phyloP scores from a whole-genome alignment of 495 filamentous ascomycete species.

The Podospora australis region DNA sequence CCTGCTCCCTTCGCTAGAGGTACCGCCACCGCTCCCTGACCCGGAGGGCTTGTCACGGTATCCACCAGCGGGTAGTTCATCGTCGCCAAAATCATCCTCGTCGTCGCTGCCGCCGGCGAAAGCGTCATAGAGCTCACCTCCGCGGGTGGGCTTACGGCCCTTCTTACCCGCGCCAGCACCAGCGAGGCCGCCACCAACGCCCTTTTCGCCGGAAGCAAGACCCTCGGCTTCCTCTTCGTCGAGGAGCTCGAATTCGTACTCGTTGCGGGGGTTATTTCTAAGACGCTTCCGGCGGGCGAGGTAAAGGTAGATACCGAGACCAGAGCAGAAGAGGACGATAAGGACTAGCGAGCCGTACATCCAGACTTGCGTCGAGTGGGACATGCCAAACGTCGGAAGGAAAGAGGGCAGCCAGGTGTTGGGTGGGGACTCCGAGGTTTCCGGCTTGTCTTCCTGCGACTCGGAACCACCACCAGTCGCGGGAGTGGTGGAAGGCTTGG shows the following conservation, averaged over 20 bases:
- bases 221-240: slow-evolving; percentile 72
- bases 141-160: slow-evolving; percentile 46
- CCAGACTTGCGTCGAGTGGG: slow-evolving; percentile 85
- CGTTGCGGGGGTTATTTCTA: slow-evolving; percentile 67
- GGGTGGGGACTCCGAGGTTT: slow-evolving; percentile 31
- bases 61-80: slow-evolving; percentile 2
- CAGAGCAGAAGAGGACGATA: slow-evolving; percentile 78
- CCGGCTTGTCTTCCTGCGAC: slow-evolving; percentile 22
- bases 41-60: slow-evolving; percentile 15
- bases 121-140: slow-evolving; percentile 86
- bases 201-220: slow-evolving; percentile 24
- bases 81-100: slow-evolving; percentile 13
- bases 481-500: slow-evolving; percentile 25
- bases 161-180: neutral
- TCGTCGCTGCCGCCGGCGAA: slow-evolving; percentile 67
- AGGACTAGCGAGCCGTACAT: slow-evolving; percentile 82
- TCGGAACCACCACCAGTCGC: too few relatives aligned
- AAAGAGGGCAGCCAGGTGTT: slow-evolving; percentile 70
- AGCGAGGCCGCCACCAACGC: neutral
- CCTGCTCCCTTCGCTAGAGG: slow-evolving; percentile 1
- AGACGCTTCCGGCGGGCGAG: slow-evolving; percentile 69
- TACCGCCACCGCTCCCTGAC: neutral
- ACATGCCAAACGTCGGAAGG: slow-evolving; percentile 92
- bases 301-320: slow-evolving; percentile 72
- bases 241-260: slow-evolving; percentile 93